phyloP scores from a whole-genome alignment of 1,284 basidiomycete genomes.

The Violaceomyces palustris region DNA sequence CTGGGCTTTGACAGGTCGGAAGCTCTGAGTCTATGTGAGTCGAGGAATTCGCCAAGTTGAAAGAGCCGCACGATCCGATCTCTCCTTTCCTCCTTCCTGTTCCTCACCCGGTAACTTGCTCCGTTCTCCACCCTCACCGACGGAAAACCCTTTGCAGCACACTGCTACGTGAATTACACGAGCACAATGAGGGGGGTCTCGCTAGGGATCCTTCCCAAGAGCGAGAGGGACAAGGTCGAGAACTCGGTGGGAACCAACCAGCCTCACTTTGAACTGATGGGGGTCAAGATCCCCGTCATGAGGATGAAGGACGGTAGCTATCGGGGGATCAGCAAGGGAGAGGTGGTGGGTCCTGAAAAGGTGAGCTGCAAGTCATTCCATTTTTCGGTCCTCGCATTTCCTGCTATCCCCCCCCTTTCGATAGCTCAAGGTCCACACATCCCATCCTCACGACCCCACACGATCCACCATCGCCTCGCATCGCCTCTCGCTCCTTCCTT shows the following conservation, averaged over 20 bases:
- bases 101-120: no score
- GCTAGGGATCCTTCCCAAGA: constrained; percentile 13
- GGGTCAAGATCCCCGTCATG: constrained; percentile 80
- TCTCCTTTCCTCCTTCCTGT: neutral
- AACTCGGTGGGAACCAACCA: constrained; percentile 68
- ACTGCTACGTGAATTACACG: constrained; percentile 89
- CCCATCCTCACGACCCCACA: no score
- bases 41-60: no score
- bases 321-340: constrained; percentile 72
- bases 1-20: constrained; percentile 81
- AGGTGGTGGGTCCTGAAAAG: constrained; percentile 66
- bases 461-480: neutral
- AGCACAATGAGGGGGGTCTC: constrained; percentile 43
- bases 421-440: no score
- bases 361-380: no score
- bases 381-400: neutral
- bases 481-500: no score
- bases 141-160: constrained; percentile 59
- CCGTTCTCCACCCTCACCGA: neutral
- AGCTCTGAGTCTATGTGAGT: constrained; percentile 75
- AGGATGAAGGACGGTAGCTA: constrained; percentile 66
- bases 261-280: constrained; percentile 87
- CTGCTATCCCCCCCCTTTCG: no score
- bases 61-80: neutral
- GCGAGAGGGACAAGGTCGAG: constrained; percentile 39